These are phyloP conservation scores for Leishmania gerbilli DNA, from an alignment of 208 protist species.

Conservation along the genomic window DNA sequence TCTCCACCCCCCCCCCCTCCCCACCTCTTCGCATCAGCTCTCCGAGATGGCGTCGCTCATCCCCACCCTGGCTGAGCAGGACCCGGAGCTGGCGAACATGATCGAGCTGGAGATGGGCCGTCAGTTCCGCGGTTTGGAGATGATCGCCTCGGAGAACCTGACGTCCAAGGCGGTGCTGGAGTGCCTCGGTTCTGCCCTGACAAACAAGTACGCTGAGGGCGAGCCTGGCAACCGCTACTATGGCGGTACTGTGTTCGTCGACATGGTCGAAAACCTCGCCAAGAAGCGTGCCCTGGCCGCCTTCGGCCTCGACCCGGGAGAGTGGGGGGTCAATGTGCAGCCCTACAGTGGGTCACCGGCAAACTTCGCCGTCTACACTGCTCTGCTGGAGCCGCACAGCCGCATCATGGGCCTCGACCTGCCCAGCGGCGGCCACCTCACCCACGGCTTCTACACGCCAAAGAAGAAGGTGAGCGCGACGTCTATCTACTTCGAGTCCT, in stretches of 20 bases:
- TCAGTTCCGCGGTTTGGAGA: conserved; percentile 88
- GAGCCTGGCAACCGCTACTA: conserved; percentile 97
- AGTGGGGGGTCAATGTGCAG: conserved; percentile 99
- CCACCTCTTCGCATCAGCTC: not conserved
- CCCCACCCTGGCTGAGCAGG: conserved; percentile 48
- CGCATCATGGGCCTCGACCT: conserved; percentile 98
- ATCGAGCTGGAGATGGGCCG: conserved; percentile 88
- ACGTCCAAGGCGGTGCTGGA: conserved; percentile 98
- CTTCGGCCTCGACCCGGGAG: conserved; percentile 91
- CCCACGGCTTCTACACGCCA: conserved; percentile 98
- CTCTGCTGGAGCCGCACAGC: conserved; percentile 96
- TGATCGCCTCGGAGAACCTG: conserved; percentile 98
- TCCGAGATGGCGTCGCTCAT: conserved; percentile 25
- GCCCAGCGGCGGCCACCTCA: conserved; percentile 93
- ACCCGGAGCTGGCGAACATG: conserved; percentile 81
- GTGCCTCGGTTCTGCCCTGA: conserved; percentile 96
- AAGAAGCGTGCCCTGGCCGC: conserved; percentile 93
- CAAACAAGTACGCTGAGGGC: conserved; percentile 99
- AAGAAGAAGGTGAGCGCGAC: conserved; percentile 97
- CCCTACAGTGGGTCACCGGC: conserved; percentile 98
- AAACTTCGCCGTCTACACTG: conserved; percentile 98
- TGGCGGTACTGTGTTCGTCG: conserved; percentile 98
- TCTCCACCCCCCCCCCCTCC: not conserved
- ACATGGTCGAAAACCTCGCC: conserved; percentile 96
- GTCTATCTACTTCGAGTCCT: conserved; percentile 98